Base-by-base conservation (phyloP, 345 rosid genomes). In the Pistacia atlantica region DNA sequence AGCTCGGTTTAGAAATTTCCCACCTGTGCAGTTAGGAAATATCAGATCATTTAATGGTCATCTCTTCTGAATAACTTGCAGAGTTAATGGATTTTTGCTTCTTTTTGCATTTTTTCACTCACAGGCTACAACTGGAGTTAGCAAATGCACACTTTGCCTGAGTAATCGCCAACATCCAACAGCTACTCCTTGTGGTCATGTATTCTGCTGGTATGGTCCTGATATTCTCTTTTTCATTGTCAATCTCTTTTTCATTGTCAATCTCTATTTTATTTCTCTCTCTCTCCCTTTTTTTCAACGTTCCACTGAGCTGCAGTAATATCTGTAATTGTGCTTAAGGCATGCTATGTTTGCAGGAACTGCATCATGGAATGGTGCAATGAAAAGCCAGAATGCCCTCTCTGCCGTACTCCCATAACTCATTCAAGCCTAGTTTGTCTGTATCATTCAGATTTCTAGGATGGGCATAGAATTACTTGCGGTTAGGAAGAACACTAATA, bases 321-420 rank as follows among this genome's bases (percentile, higher is more conserved):
- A 67, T 45, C 33, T 22, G 14, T n/a, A 55, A 22, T 45, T 49
- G 11, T 58, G 37, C 37, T 20, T 51, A 13, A 2, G n/a, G 37
- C 11, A 14, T 67, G 46, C 57, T 25, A 13, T 8, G 35, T 62
- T 3, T 80, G 77, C 72, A 93, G 99, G 99, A 92, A 79, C 83
- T 96, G 99, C 87, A 92, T 96, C 49, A 93, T 92, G 92, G 98
- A 93, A 72, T 93, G 99, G 98, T 93, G 99, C 86, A 93, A 96
- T 22, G 99, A 96, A 80, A 96, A 93, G 89, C 97, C 91, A 0
- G 98, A 93, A 78, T 96, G 99, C 75, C 98, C 99, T 16, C 91
- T 96, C 28, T 96, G 97, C 84, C 97, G 98, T 12, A 87, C 97
- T 8, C 90, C 97, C 8, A 85, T 93, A 22, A 86, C 95, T 38